phyloP scores from a whole-genome alignment of 2,329 filamentous ascomycete genomes.

The Rhynchosporium graminicola region DNA sequence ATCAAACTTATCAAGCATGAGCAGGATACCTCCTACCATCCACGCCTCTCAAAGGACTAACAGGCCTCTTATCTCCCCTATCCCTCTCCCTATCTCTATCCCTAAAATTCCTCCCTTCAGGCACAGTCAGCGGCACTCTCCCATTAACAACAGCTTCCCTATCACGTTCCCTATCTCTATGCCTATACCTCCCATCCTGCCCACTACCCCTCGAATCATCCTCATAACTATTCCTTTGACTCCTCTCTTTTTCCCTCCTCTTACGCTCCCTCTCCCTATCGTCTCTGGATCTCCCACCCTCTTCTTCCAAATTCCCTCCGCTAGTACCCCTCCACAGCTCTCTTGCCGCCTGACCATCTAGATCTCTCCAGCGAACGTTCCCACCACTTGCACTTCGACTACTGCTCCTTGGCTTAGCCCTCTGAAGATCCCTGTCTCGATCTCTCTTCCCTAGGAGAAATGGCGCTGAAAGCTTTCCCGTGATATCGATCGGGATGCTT shows the following conservation, averaged over 20 bases:
- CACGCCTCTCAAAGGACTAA: conserved; percentile 35
- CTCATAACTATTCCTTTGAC: conserved; percentile 23
- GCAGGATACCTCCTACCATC: conserved; percentile 38
- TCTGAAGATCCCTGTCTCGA: conserved; percentile 38
- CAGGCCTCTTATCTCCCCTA: conserved; percentile 27
- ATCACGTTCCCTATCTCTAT: conserved; percentile 23
- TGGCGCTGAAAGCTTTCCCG: conserved; percentile 37
- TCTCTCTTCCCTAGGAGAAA: conserved; percentile 43
- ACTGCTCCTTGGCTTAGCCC: conserved; percentile 30
- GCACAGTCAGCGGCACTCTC: conserved; percentile 9
- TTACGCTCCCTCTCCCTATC: conserved; percentile 21
- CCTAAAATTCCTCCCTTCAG: conserved; percentile 17
- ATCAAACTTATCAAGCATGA: conserved; percentile 4
- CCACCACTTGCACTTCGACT: conserved; percentile 18
- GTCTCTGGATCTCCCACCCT: conserved; percentile 16
- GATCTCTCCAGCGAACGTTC: conserved; percentile 30
- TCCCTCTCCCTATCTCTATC: conserved; percentile 27
- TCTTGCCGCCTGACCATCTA: conserved; percentile 20
- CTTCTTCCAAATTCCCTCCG: conserved; percentile 25
- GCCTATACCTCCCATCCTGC: conserved; percentile 20
- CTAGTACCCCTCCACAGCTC: conserved; percentile 33
- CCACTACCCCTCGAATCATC: conserved; percentile 16
- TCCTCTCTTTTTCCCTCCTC: conserved; percentile 14
- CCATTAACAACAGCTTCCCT: conserved; percentile 7
- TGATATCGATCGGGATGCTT: conserved; percentile 34